phyloP scores from a whole-genome alignment of 1,284 basidiomycete species.

The Trametes polyzona region DNA sequence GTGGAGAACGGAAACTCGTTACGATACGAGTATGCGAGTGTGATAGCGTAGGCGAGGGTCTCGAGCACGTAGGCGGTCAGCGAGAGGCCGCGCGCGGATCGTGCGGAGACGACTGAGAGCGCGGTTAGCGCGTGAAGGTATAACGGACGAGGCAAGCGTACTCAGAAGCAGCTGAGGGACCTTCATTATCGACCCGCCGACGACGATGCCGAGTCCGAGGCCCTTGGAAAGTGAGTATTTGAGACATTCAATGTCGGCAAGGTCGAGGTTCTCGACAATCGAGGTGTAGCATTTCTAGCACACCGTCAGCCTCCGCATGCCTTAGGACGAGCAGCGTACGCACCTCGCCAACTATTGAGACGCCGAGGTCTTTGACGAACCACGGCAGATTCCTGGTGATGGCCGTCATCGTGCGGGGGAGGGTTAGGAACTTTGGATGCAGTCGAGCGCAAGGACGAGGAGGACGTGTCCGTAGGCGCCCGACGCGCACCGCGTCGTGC shows the following conservation, averaged over 20 bases:
- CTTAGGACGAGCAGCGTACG: constrained; percentile 20
- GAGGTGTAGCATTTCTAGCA: constrained; percentile 87
- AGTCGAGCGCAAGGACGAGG: not conserved
- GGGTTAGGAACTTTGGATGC: constrained; percentile 1
- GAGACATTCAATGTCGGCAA: constrained; percentile 85
- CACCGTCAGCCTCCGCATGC: constrained; percentile 1
- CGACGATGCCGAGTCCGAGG: constrained; percentile 90
- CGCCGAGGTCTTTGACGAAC: constrained; percentile 81
- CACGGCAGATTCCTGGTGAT: constrained; percentile 79
- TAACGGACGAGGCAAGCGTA: constrained; percentile 43
- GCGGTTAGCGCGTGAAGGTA: constrained; percentile 5
- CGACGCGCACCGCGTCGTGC: constrained; percentile 2
- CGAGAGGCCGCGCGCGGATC: constrained; percentile 85
- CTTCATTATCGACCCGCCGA: constrained; percentile 95
- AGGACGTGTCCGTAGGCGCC: constrained; percentile 11
- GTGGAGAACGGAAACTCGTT: constrained; percentile 92
- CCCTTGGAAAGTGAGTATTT: constrained; percentile 93
- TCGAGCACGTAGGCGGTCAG: constrained; percentile 83
- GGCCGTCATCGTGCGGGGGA: constrained; percentile 53
- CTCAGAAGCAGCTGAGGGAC: constrained; percentile 85
- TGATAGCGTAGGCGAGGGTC: constrained; percentile 86
- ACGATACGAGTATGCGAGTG: constrained; percentile 83
- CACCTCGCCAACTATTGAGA: constrained; percentile 83
- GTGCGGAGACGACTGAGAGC: constrained; percentile 55
- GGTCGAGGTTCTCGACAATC: constrained; percentile 86